Conservation (phyloP, 306 rosid genomes). For the Casuarina equisetifolia region DNA sequence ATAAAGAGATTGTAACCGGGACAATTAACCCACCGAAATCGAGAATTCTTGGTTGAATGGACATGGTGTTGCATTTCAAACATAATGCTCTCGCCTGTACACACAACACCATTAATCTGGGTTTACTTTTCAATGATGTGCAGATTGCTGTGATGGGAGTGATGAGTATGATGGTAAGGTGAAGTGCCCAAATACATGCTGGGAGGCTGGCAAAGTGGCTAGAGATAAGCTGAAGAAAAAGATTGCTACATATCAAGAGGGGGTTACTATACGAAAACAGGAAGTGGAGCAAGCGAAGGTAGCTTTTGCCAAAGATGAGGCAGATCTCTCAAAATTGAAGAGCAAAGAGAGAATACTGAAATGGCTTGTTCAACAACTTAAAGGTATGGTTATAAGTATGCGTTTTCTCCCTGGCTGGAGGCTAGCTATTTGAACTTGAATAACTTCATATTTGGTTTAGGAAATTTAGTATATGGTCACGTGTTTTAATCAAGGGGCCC, state of each 20-base stretch:
- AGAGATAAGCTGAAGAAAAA: conserved; percentile 71
- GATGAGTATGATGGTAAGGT: conserved; percentile 80
- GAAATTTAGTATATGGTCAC: conserved; percentile 17
- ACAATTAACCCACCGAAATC: neutral
- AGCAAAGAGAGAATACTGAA: conserved; percentile 69
- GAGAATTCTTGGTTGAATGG: neutral
- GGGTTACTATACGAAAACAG: conserved; percentile 59
- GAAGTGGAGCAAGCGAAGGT: conserved; percentile 68
- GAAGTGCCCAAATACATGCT: conserved; percentile 86
- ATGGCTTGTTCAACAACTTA: conserved; percentile 77
- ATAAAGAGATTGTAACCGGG: neutral
- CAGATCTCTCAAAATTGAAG: conserved; percentile 67
- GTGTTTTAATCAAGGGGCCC: neutral
- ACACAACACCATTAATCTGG: conserved; percentile 17
- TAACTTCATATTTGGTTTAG: conserved; percentile 11
- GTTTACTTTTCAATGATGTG: conserved; percentile 25
- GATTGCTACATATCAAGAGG: conserved; percentile 78
- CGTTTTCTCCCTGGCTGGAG: neutral
- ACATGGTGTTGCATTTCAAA: neutral
- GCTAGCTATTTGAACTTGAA: neutral
- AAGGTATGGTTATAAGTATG: conserved; percentile 47
- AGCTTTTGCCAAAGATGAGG: conserved; percentile 62
- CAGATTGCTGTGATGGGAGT: conserved; percentile 98
- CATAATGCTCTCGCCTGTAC: conserved; percentile 6
- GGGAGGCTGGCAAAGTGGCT: conserved; percentile 96